Conservation (phyloP, 495 filamentous ascomycete species). For the Xylaria telfairii region DNA sequence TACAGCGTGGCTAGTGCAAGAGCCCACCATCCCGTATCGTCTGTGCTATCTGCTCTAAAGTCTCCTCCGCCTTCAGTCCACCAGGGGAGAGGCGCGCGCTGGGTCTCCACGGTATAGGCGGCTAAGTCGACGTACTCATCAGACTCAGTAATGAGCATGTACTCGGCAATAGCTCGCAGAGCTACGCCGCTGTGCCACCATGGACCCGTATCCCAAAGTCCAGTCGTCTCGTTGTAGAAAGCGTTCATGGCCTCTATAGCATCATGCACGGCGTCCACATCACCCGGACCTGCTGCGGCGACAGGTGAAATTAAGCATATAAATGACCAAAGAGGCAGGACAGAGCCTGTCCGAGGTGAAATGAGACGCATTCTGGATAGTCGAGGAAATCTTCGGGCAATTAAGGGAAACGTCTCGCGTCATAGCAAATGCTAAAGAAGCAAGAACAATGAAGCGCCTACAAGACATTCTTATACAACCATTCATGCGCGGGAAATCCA, state of each 20-base stretch:
- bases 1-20: constrained; percentile 68
- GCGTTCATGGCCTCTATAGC: constrained; percentile 50
- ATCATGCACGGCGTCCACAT: constrained; percentile 22
- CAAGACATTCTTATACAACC: neutral
- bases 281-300: constrained; percentile 19
- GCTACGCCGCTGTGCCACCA: constrained; percentile 54
- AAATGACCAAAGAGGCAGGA: constrained; percentile 3
- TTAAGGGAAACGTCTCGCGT: neutral
- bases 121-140: constrained; percentile 43
- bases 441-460: neutral
- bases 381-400: neutral
- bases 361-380: constrained; percentile 6
- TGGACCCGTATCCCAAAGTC: constrained; percentile 44
- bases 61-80: constrained; percentile 48
- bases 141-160: constrained; percentile 43
- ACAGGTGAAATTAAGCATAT: neutral
- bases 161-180: constrained; percentile 46
- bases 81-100: constrained; percentile 42
- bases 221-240: constrained; percentile 42
- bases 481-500: neutral
- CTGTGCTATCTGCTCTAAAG: constrained; percentile 64
- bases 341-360: neutral
- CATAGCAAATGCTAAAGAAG: neutral
- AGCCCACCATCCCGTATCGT: constrained; percentile 75
- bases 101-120: constrained; percentile 39